Conservation (phyloP, 371 early-diverging fungal genomes). For the Mortierella sp. region DNA sequence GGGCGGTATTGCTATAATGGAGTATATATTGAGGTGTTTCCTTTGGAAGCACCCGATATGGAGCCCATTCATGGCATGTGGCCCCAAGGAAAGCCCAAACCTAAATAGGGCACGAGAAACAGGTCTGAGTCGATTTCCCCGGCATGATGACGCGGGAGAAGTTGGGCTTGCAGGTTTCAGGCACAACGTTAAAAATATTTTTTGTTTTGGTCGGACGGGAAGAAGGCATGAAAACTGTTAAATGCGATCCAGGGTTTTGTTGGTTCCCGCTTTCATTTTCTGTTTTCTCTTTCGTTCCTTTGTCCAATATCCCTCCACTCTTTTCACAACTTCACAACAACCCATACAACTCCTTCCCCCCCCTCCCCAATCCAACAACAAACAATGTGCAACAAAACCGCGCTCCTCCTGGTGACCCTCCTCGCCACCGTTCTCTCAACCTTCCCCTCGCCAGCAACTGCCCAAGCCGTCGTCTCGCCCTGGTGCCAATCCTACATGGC, state of each 20-base stretch:
- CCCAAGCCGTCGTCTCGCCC: not conserved
- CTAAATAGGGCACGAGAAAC: not conserved
- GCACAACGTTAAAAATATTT: not conserved
- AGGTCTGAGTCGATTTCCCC: not conserved
- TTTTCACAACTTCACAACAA: not conserved
- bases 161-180: not conserved
- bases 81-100: not conserved
- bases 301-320: too few relatives aligned
- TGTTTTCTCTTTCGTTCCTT: not conserved
- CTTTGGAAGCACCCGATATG: not conserved
- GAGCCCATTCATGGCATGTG: not conserved
- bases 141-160: not conserved
- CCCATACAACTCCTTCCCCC: too few relatives aligned
- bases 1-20: too few relatives aligned
- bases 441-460: not conserved
- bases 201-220: not conserved
- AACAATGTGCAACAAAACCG: not conserved
- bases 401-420: not conserved
- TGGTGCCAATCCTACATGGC: not conserved
- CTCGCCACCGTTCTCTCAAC: not conserved
- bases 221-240: not conserved
- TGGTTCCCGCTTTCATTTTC: not conserved
- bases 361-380: too few relatives aligned
- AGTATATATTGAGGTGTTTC: not conserved
- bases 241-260: not conserved